Conservation (phyloP, 176 grass and related monocot genomes). For the maize (Zea mays) region DNA sequence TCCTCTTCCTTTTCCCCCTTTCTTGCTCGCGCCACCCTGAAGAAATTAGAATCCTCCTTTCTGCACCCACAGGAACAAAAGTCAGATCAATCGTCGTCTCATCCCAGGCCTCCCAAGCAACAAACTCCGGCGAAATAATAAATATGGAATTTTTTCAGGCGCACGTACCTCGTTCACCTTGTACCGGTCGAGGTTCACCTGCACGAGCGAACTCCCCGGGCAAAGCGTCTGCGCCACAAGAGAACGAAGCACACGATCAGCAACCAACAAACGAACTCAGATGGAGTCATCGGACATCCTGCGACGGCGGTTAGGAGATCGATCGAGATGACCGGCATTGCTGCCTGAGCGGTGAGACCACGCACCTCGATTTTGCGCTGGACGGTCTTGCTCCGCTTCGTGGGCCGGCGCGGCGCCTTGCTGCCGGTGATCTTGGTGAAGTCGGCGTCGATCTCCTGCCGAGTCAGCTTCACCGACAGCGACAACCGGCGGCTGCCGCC, state of each 20-base stretch:
- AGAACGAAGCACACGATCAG: constrained; percentile 23
- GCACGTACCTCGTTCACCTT: constrained; percentile 56
- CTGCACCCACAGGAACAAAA: constrained; percentile 15
- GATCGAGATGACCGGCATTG: constrained; percentile 15
- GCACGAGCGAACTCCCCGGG: constrained; percentile 39
- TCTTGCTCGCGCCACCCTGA: too few relatives aligned
- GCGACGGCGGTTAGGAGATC: not conserved
- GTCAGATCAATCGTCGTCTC: constrained; percentile 4
- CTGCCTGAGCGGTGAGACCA: not conserved
- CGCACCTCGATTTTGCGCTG: constrained; percentile 76
- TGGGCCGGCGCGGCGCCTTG: constrained; percentile 60
- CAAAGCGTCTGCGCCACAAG: constrained; percentile 24
- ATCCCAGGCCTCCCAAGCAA: not conserved
- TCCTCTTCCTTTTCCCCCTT: constrained; percentile 6
- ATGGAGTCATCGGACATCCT: too few relatives aligned
- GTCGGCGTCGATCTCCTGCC: constrained; percentile 77
- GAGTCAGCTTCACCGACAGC: constrained; percentile 34
- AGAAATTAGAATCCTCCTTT: constrained; percentile 45
- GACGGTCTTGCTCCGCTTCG: constrained; percentile 49
- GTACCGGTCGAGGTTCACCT: constrained; percentile 51
- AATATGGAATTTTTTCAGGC: not conserved
- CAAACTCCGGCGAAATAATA: constrained; percentile 11
- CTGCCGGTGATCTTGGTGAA: constrained; percentile 71
- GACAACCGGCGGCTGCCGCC: constrained; percentile 42
- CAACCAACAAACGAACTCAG: not conserved